These are phyloP conservation scores for Stellera chamaejasme DNA, from an alignment of 345 rosid genomes.

Conservation along the genomic window DNA sequence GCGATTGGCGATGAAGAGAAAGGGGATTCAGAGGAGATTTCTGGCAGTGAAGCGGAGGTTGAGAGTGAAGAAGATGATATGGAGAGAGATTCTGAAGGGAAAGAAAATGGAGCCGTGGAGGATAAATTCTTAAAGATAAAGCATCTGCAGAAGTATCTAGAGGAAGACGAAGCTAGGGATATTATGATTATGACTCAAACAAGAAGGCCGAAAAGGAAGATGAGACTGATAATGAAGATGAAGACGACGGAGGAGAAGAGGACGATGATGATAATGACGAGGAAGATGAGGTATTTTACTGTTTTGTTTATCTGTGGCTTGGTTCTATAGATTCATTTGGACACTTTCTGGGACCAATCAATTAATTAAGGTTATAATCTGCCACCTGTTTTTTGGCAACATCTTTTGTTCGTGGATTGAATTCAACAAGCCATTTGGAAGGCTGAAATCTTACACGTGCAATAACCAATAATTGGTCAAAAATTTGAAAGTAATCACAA, in stretches of 20 bases:
- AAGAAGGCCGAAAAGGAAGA: conserved; percentile 24
- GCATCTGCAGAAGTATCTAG: conserved; percentile 61
- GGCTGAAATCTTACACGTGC: too few species aligned
- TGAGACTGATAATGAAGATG: conserved; percentile 23
- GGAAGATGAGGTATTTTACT: conserved; percentile 8
- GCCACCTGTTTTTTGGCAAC: too few species aligned
- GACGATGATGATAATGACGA: conserved; percentile 16
- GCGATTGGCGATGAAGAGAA: conserved; percentile 26
- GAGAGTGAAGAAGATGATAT: conserved; percentile 14
- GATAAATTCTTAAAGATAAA: conserved; percentile 76
- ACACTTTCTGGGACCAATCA: too few species aligned
- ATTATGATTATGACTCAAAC: conserved; percentile 44
- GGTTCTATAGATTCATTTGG: too few species aligned
- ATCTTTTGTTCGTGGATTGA: too few species aligned
- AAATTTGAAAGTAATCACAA: too few species aligned
- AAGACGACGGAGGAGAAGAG: conserved; percentile 27
- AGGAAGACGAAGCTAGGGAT: conserved; percentile 73
- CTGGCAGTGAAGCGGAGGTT: conserved; percentile 13
- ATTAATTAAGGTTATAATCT: too few species aligned
- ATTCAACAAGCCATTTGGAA: too few species aligned
- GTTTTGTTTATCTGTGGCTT: too few species aligned
- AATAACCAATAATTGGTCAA: too few species aligned
- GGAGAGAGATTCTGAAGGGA: conserved; percentile 13
- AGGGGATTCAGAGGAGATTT: conserved; percentile 18
- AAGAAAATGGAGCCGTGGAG: conserved; percentile 44